A percentile compares a stretch with the other conserved stretches of the same genome.
phyloP scores from a whole-genome alignment of 2,329 filamentous ascomycete species.

The Colletotrichum gloeosporioides region DNA sequence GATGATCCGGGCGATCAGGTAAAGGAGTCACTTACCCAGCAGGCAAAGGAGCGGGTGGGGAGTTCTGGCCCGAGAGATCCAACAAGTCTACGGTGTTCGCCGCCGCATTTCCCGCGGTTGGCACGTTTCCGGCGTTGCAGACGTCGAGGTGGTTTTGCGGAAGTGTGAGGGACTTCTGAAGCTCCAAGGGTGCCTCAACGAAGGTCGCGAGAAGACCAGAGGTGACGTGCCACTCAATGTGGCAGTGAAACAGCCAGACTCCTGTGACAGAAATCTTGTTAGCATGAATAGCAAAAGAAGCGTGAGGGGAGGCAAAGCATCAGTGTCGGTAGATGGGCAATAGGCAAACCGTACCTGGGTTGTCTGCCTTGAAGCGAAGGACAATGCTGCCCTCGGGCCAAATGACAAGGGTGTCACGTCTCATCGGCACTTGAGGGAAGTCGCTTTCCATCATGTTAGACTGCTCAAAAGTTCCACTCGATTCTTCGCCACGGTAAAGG shows the following conservation, averaged over 20 bases:
- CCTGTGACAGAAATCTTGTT: conserved; percentile 27
- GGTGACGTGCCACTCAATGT: conserved; percentile 62
- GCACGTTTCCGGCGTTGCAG: conserved; percentile 41
- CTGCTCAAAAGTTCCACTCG: conserved; percentile 60
- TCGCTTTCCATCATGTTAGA: conserved; percentile 46
- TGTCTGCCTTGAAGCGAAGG: conserved; percentile 70
- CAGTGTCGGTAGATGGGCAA: too few relatives aligned
- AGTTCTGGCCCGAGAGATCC: conserved; percentile 43
- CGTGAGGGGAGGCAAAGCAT: background rate
- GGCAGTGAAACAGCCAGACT: conserved; percentile 54
- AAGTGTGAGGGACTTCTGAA: conserved; percentile 44
- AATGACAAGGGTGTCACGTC: conserved; percentile 72
- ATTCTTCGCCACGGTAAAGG: conserved; percentile 63
- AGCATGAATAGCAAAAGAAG: background rate
- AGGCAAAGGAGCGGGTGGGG: conserved; percentile 4
- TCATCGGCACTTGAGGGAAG: conserved; percentile 63
- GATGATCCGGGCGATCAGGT: accelerated
- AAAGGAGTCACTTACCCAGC: background rate
- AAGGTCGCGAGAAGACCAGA: conserved; percentile 50
- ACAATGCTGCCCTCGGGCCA: conserved; percentile 71
- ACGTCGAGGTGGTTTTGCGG: conserved; percentile 45
- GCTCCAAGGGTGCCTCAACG: conserved; percentile 36
- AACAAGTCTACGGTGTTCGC: conserved; percentile 59
- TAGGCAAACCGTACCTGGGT: conserved; percentile 54
- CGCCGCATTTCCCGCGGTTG: conserved; percentile 62